A percentile compares a stretch with the other conserved stretches of the same genome.
These are phyloP conservation scores for Colletotrichum aenigma DNA, from an alignment of 2,329 filamentous ascomycete species.

Conservation along the genomic window DNA sequence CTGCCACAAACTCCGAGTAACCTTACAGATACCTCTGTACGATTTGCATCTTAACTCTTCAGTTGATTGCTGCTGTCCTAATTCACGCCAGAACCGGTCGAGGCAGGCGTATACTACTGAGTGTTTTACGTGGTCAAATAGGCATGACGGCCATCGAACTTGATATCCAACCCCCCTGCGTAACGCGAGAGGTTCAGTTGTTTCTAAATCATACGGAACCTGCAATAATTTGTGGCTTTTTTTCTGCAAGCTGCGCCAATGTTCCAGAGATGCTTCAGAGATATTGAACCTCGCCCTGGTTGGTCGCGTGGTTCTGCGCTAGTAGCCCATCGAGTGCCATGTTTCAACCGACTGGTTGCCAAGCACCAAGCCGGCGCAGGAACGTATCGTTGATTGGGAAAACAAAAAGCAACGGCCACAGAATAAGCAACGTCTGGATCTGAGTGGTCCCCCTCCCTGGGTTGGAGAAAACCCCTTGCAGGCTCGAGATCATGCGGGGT, in stretches of 20 bases:
- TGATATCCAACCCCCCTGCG: background rate
- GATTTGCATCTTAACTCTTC: background rate
- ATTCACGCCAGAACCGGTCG: background rate
- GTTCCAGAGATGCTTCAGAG: conserved; percentile 8
- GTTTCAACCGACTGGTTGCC: background rate
- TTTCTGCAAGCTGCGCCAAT: background rate
- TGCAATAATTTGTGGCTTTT: background rate
- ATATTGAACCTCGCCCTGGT: background rate
- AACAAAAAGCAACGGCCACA: background rate
- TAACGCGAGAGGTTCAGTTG: background rate
- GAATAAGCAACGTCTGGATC: background rate
- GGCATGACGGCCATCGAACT: background rate
- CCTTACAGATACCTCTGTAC: background rate
- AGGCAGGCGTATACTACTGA: background rate
- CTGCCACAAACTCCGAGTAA: background rate
- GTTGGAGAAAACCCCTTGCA: background rate
- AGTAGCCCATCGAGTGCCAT: background rate
- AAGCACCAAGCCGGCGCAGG: background rate
- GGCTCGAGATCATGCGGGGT: background rate
- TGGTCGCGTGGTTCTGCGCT: background rate
- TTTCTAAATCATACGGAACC: background rate
- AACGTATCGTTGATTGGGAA: background rate
- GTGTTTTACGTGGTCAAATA: background rate
- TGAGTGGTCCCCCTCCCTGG: background rate
- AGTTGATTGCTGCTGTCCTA: background rate